Conservation (phyloP, 768 basidiomycete species). For the Boletus bicolor region DNA sequence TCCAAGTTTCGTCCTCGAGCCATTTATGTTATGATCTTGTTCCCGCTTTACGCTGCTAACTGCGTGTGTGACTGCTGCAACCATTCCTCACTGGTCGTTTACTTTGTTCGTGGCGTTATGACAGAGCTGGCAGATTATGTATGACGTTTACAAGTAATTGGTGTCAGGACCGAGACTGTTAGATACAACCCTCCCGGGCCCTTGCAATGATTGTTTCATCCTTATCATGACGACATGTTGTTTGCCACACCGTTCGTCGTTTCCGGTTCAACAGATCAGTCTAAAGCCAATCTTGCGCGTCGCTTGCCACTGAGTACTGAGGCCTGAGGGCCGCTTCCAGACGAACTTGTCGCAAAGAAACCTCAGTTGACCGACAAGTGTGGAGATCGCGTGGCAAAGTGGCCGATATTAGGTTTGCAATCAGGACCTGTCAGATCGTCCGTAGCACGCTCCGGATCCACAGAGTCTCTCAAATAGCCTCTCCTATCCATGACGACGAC, state of each 20-base stretch:
- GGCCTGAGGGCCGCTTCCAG: not conserved
- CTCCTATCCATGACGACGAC: not conserved
- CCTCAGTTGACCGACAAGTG: not conserved
- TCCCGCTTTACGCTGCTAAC: not conserved
- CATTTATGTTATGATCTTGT: not conserved
- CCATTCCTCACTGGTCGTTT: too few species aligned
- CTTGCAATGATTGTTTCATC: not conserved
- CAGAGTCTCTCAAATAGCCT: constrained; percentile 1
- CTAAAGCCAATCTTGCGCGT: not conserved
- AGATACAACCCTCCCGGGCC: not conserved
- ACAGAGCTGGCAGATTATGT: too few species aligned
- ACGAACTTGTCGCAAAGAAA: not conserved
- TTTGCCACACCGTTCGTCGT: not conserved
- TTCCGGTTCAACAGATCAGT: too few species aligned
- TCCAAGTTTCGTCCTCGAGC: not conserved
- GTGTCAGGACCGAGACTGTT: not conserved
- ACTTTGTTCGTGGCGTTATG: too few species aligned
- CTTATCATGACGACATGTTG: not conserved
- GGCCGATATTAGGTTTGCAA: too few species aligned
- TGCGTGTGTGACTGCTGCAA: too few species aligned
- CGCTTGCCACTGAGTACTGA: not conserved
- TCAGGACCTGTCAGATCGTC: too few species aligned
- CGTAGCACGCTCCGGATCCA: too few species aligned
- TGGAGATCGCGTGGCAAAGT: too few species aligned
- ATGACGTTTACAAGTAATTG: not conserved